Percentiles rank a stretch among this genome's conserved stretches.
Conservation (phyloP, 2,329 filamentous ascomycete genomes). For the Penicillium sp. region DNA sequence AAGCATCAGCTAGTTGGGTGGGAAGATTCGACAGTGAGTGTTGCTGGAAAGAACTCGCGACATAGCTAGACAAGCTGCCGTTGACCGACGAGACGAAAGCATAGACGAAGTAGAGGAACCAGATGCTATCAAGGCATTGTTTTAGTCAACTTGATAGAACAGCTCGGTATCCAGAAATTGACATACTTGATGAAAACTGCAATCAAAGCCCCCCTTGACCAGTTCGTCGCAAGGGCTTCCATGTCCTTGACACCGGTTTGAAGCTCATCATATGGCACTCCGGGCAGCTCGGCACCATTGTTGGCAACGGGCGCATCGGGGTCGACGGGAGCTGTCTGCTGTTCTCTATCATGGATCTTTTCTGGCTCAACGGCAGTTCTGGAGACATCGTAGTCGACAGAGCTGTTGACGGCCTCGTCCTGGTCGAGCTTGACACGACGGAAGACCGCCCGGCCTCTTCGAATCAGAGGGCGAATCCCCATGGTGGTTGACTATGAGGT, state of each 20-base stretch:
- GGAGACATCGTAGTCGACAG: not conserved
- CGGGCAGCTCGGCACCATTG: conserved; percentile 6
- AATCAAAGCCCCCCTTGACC: conserved; percentile 37
- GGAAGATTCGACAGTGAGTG: conserved; percentile 10
- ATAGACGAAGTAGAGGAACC: conserved; percentile 23
- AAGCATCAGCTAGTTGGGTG: conserved; percentile 52
- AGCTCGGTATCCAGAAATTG: not conserved
- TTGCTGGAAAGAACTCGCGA: conserved; percentile 20
- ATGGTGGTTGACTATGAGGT: not conserved
- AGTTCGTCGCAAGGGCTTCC: conserved; percentile 47
- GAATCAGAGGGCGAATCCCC: conserved; percentile 6
- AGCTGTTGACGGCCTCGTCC: conserved; percentile 2
- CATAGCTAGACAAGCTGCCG: conserved; percentile 16
- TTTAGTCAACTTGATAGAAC: not conserved
- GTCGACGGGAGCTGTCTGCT: not conserved
- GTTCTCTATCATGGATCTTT: not conserved
- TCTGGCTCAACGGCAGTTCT: not conserved
- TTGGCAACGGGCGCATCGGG: conserved; percentile 2
- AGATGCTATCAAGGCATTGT: conserved; percentile 13
- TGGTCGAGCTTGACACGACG: conserved; percentile 2
- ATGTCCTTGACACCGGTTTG: conserved; percentile 47
- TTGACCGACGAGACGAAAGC: conserved; percentile 16
- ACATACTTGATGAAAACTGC: conserved; percentile 18
- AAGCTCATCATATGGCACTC: conserved; percentile 20
- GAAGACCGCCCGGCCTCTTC: conserved; percentile 9